Conservation (phyloP, 2,329 filamentous ascomycete species). For the Spiromastix sp. region DNA sequence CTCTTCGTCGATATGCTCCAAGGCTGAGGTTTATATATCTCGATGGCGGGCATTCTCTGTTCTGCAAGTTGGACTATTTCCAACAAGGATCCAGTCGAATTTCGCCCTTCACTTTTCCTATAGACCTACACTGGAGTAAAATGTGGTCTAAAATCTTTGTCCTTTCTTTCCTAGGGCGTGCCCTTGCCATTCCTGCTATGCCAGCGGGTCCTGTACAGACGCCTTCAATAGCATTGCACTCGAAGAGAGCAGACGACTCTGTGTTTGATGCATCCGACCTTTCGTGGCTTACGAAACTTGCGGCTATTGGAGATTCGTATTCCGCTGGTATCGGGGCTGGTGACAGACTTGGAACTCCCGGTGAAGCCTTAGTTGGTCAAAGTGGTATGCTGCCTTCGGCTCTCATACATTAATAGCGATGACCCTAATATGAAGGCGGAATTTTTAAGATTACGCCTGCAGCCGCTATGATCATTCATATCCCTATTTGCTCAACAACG, state of each 20-base stretch:
- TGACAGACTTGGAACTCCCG: constrained; percentile 3
- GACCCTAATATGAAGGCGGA: too few species aligned
- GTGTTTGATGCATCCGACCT: constrained; percentile 5
- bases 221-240: neutral
- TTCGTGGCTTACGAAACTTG: constrained; percentile 9
- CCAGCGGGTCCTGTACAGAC: too few species aligned
- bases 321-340: constrained; percentile 10
- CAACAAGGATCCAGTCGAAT: too few species aligned
- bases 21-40: too few species aligned
- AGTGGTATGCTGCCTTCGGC: constrained; percentile 1
- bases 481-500: constrained; percentile 1
- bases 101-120: too few species aligned
- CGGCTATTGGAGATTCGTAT: constrained; percentile 10
- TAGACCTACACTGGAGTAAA: too few species aligned
- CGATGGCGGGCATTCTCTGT: too few species aligned
- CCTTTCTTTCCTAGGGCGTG: neutral
- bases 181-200: neutral
- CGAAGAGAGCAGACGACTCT: neutral
- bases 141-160: neutral
- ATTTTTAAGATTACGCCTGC: neutral
- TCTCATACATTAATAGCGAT: too few species aligned
- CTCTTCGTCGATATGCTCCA: too few species aligned
- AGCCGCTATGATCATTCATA: constrained; percentile 1
- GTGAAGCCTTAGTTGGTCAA: neutral
- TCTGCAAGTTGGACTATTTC: too few species aligned